A percentile compares a stretch with the other conserved stretches of the same genome.
Conservation (phyloP, 768 basidiomycete genomes). For the Lepiota venenata region DNA sequence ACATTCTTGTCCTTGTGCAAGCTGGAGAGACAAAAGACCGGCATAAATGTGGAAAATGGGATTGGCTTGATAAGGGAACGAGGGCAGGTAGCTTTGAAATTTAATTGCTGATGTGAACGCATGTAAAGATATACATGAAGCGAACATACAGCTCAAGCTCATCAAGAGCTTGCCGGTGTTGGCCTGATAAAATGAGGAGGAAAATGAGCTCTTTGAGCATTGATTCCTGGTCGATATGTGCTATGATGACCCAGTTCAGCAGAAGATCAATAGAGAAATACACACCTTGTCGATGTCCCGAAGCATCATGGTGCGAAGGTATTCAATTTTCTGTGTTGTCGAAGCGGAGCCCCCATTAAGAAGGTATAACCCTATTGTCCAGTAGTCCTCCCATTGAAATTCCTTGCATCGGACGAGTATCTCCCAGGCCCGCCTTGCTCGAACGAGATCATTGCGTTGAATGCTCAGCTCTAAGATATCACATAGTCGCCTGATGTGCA, state of each 20-base stretch:
- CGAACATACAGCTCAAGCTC: constrained; percentile 79
- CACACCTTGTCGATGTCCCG: constrained; percentile 65
- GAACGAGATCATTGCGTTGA: constrained; percentile 57
- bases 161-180: constrained; percentile 70
- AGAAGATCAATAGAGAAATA: not conserved
- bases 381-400: constrained; percentile 68
- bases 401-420: constrained; percentile 78
- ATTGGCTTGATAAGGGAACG: constrained; percentile 85
- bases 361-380: constrained; percentile 64
- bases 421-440: constrained; percentile 70
- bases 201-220: constrained; percentile 77
- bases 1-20: constrained; percentile 37
- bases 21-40: constrained; percentile 66
- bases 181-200: constrained; percentile 53
- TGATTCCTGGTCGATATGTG: constrained; percentile 31
- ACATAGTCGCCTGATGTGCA: constrained; percentile 71
- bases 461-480: constrained; percentile 73
- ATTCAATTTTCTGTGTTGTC: constrained; percentile 42
- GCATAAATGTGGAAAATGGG: constrained; percentile 80
- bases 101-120: constrained; percentile 7
- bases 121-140: constrained; percentile 6
- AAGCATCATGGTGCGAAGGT: constrained; percentile 68
- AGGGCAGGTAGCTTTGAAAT: constrained; percentile 69
- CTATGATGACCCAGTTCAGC: not conserved
- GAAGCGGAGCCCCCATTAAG: constrained; percentile 32